Base-by-base conservation (phyloP, 495 filamentous ascomycete species). In the Elaphomyces granulatus region DNA sequence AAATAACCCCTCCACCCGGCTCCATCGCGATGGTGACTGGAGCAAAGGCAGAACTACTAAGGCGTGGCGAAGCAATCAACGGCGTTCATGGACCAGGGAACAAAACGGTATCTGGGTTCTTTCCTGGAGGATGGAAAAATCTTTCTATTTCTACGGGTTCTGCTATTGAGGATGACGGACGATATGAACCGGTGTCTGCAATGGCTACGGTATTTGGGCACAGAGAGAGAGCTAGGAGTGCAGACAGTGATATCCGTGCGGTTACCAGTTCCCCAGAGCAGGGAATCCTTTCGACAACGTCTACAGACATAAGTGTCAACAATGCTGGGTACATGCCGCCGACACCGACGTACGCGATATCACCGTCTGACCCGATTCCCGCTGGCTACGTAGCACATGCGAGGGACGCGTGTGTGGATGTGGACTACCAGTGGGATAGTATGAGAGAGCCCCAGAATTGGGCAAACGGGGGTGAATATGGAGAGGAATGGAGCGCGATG, bases 381-480 rank as follows among this genome's bases (percentile, higher is more conserved):
- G 60, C 67, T 3, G 90, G 92, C 0, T 94, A 88, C 52, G 83
- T 93, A 21, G 70, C 82, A 1, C 90, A 98, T 59, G 87, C 92
- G n/a, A 77, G 85, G 34, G 81, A 95, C 47, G 81, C 81, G 3
- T 94, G 87, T 49, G 72, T 82, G 3, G 75, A 79, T 31, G 71
- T 94, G 12, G 92, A 96, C 57, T 88, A 81, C 50, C 81, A 85
- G 51, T 99, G 90, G 90, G 87, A 99, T 47, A 94, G 86, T 44
- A 88, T 83, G 66, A 72, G 80, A 32, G 64, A 67, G 1, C 75
- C 81, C 0, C 68, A 77, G 17, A 64, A 76, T 19, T 94, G 88
- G 80, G 90, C 87, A 10, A 72, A 82, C 46, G 90, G 90, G 0
- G 92, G 87, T 8, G 73, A 81, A 16, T 81, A 83, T 44, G 86